Conservation (phyloP, 2,329 filamentous ascomycete species). For the Neophaeococcomyces aloes region DNA sequence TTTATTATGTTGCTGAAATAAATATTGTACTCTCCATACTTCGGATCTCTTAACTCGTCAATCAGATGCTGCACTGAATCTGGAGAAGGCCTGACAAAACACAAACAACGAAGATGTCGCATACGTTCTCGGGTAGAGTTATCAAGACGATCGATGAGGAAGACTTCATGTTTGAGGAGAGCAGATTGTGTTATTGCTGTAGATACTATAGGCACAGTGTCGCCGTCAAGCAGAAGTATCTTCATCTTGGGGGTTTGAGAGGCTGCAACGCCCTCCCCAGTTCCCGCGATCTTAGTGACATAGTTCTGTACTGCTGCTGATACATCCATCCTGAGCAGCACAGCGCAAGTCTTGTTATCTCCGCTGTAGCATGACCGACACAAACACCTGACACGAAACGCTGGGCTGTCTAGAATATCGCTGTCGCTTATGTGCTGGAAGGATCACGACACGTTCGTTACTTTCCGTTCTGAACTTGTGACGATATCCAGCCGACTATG, state of each 20-base stretch:
- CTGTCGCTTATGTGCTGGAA: too few relatives aligned
- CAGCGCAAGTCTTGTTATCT: not conserved
- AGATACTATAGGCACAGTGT: constrained; percentile 88
- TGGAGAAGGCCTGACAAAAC: constrained; percentile 81
- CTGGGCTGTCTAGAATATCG: too few relatives aligned
- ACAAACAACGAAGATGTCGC: constrained; percentile 88
- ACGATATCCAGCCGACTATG: too few relatives aligned
- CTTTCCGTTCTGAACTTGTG: too few relatives aligned
- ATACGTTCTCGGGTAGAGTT: constrained; percentile 89
- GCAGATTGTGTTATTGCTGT: constrained; percentile 92
- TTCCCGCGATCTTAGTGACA: constrained; percentile 89
- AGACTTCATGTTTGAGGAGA: constrained; percentile 91
- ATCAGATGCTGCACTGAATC: constrained; percentile 89
- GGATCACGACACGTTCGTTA: too few relatives aligned
- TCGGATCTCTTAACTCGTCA: constrained; percentile 89
- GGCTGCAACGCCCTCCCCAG: constrained; percentile 55
- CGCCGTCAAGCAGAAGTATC: constrained; percentile 83
- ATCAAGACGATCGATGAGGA: constrained; percentile 91
- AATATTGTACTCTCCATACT: constrained; percentile 93
- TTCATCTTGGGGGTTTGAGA: constrained; percentile 88
- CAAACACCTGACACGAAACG: too few relatives aligned
- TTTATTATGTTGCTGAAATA: constrained; percentile 98
- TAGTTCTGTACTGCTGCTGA: constrained; percentile 88
- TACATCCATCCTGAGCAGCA: constrained; percentile 65
- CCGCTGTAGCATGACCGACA: not conserved